Percentiles rank a stretch among this genome's conserved stretches.
Evolutionary conservation across 768 basidiomycete genomes (phyloP).

Genomic region (Leccinum pellstonianum): DNA sequence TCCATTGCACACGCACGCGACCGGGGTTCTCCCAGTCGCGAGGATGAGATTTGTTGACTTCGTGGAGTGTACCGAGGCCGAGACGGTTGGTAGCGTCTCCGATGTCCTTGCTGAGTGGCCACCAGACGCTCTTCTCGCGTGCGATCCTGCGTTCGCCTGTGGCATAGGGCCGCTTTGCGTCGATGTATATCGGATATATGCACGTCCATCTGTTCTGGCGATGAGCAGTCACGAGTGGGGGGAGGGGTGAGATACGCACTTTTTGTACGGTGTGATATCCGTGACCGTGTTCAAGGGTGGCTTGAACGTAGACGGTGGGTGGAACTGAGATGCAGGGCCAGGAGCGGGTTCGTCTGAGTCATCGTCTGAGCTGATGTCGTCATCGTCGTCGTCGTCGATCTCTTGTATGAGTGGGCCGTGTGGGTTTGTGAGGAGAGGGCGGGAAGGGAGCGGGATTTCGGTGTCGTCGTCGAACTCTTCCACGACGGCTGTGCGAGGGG

Average conservation of each 20-base stretch:
- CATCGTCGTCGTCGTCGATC: slow-evolving; percentile 57
- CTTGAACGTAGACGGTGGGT: slow-evolving; percentile 21
- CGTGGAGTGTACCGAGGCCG: slow-evolving; percentile 79
- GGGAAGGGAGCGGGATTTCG: slow-evolving; percentile 77
- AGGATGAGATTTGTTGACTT: slow-evolving; percentile 89
- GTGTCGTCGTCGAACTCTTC: slow-evolving; percentile 94
- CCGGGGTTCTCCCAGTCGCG: slow-evolving; percentile 99
- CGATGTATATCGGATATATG: slow-evolving; percentile 95
- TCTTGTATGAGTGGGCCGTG: slow-evolving; percentile 80
- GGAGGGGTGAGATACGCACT: slow-evolving; percentile 44
- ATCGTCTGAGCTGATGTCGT: slow-evolving; percentile 41
- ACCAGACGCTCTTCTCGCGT: slow-evolving; percentile 82
- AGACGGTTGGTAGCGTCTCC: slow-evolving; percentile 77
- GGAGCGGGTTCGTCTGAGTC: slow-evolving; percentile 35
- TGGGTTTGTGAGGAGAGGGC: slow-evolving; percentile 59
- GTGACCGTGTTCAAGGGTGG: slow-evolving; percentile 45
- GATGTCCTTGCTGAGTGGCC: slow-evolving; percentile 93
- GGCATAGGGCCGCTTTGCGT: slow-evolving; percentile 88
- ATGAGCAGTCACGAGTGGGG: slow-evolving; percentile 5
- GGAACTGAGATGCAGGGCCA: slow-evolving; percentile 56
- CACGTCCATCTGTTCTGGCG: slow-evolving; percentile 75
- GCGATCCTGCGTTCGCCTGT: slow-evolving; percentile 81
- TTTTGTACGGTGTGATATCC: slow-evolving; percentile 83
- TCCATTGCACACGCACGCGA: slow-evolving; percentile 90
- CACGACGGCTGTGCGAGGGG: slow-evolving; percentile 70